Percentiles rank a stretch among this genome's conserved stretches.
Evolutionary conservation across 768 basidiomycete species (phyloP).

Genomic region (Leucogyrophana mollusca): DNA sequence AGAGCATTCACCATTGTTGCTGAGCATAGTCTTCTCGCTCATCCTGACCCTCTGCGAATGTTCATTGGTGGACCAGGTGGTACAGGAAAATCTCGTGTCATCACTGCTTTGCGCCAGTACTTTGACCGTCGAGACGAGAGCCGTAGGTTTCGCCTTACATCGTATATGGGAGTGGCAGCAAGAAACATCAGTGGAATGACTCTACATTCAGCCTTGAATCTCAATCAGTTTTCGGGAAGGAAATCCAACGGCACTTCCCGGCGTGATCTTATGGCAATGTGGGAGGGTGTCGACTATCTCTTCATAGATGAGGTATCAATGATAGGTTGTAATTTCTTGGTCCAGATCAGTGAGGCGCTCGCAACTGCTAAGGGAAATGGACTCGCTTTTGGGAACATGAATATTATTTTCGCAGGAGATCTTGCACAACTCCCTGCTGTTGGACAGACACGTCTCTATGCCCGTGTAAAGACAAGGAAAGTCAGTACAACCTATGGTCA

Average conservation of each 20-base stretch:
- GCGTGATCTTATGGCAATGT: background rate
- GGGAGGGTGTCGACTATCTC: conserved; percentile 35
- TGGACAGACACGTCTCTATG: conserved; percentile 20
- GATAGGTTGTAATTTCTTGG: conserved; percentile 30
- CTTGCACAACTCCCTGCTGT: conserved; percentile 43
- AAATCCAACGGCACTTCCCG: too few relatives aligned
- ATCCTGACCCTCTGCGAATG: conserved; percentile 27
- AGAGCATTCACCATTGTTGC: conserved; percentile 23
- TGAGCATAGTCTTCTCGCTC: conserved; percentile 17
- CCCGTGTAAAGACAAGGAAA: background rate
- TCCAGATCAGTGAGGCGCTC: conserved; percentile 33
- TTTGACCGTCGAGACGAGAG: conserved; percentile 21
- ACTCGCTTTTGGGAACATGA: conserved; percentile 35
- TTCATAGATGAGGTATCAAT: conserved; percentile 47
- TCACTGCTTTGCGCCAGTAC: conserved; percentile 32
- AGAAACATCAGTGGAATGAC: conserved; percentile 38
- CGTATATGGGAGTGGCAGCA: conserved; percentile 41
- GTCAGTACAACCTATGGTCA: conserved; percentile 6
- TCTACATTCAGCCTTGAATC: conserved; percentile 31
- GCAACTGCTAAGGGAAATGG: conserved; percentile 28
- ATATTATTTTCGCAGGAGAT: conserved; percentile 42
- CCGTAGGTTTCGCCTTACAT: conserved; percentile 25
- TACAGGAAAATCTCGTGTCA: conserved; percentile 42
- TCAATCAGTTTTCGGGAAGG: conserved; percentile 15
- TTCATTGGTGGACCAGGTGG: conserved; percentile 38